phyloP scores from a whole-genome alignment of 495 filamentous ascomycete genomes.

The Tricharina praecox region DNA sequence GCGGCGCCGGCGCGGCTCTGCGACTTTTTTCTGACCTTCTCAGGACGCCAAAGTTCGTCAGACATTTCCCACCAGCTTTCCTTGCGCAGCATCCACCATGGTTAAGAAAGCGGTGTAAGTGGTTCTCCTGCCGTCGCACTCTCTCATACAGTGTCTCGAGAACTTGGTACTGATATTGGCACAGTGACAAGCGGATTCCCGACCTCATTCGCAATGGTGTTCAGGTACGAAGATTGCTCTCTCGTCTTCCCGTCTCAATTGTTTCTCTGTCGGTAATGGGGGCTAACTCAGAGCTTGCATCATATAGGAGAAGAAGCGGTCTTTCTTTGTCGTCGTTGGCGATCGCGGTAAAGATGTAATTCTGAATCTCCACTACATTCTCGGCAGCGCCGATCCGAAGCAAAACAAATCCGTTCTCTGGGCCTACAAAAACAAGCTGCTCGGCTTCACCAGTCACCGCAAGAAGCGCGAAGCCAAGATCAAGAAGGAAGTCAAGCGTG shows the following conservation, averaged over 20 bases:
- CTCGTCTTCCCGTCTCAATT: not conserved
- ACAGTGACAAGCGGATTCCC: constrained; percentile 81
- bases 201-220: constrained; percentile 90
- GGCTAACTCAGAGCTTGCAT: not conserved
- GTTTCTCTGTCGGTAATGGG: not conserved
- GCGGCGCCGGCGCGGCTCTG: not conserved
- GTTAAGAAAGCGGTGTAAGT: constrained; percentile 44
- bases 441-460: constrained; percentile 83
- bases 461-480: constrained; percentile 97
- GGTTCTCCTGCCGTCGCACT: not conserved
- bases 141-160: not conserved
- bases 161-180: constrained; percentile 7
- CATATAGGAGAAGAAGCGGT: constrained; percentile 71
- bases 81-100: constrained; percentile 26
- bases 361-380: constrained; percentile 84
- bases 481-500: constrained; percentile 92
- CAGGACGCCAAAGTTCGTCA: not conserved
- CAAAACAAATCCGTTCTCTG: constrained; percentile 94
- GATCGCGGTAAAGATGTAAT: constrained; percentile 96
- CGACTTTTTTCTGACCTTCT: not conserved
- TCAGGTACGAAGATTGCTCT: constrained; percentile 34
- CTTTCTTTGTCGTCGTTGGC: constrained; percentile 92
- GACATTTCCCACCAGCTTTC: not conserved
- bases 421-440: constrained; percentile 97
- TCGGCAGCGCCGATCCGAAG: constrained; percentile 75